Evolutionary conservation across 768 basidiomycete species (phyloP), one percentile per base, ranked within the genome.

Genomic region (Collybia sordida): DNA sequence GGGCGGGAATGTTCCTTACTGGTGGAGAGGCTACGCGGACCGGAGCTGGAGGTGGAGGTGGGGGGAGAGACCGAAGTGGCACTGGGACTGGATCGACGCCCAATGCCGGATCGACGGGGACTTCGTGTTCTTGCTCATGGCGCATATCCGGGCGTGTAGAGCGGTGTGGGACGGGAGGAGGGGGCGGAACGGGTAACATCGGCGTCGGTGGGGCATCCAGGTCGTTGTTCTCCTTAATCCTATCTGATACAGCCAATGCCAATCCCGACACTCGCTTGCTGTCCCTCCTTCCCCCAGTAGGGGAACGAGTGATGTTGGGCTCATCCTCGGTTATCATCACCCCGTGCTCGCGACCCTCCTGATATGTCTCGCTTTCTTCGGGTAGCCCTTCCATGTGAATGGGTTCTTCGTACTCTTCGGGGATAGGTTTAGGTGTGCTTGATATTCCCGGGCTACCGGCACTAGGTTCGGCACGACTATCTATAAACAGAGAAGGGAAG

Each of bases 161-260:
- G 28, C 40, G 19, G 27, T 50, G 52, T n/a, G 54, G 43, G 23
- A 56, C 19, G 4, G 54, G 55, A 31, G 3, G 31, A 23, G 56
- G 59, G 3, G 58, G 54, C 11, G 60, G 54, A 24, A 58, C 37
- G 23, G 48, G 34, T n/a, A 51, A 41, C 18, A 47, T 53, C 12
- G 51, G 53, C 6, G 55, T 41, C 12, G 54, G 38, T 15, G 31
- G 48, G 37, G 39, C 22, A 41, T 56, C 52, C 21, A 38, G 47
- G 37, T 54, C 40, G 23, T 46, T 47, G 8, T 38, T 5, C 21
- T 42, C 37, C n/a, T n/a, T n/a, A n/a, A n/a, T n/a, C n/a, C n/a
- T n/a, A n/a, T n/a, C n/a, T n/a, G n/a, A n/a, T n/a, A n/a, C n/a
- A n/a, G n/a, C n/a, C n/a, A n/a, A n/a, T n/a, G n/a, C n/a, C n/a